Base-by-base conservation (phyloP, 2,329 filamentous ascomycete genomes). In the Pleurostoma richardsiae region DNA sequence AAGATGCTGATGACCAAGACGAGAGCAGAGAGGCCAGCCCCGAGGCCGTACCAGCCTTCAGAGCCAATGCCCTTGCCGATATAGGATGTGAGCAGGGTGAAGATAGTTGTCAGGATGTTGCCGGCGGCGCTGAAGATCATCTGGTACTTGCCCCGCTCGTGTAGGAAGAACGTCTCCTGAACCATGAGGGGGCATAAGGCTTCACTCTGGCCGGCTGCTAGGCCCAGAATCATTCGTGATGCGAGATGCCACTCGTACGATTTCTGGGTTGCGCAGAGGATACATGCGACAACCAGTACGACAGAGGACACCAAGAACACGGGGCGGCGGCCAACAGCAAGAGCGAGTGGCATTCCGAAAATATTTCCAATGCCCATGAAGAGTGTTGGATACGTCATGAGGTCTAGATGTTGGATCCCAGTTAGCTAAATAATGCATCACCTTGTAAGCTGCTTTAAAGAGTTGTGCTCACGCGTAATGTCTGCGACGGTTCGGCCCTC, bases 1-100 rank as follows among this genome's bases (percentile, higher is more conserved):
- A 74, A 73, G 2, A 79, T 60, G 47, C 77, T 78, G 8, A 69
- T 67, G 11, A 68, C 67, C 53, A 77, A 76, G 3, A 61, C 52
- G 10, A 63, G 40, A 19, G 55, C 60, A 36, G 53, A 51, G 45
- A 61, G 53, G 39, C 60, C 60, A 4, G 57, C 56, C 5, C 46
- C 46, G 19, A 50, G 36, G 19, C 48, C 46, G 26, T 48, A 50
- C 39, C 46, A 50, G n/a, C 41, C 42, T 29, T 36, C 38, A 10
- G 42, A 46, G 27, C 48, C 48, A n/a, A 44, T 43, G 6, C 42
- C 30, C 10, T 40, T 39, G 33, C 42, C 48, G 30, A 50, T 47
- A 30, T 50, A 50, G n/a, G 45, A 50, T 7, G 45, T 48, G 39
- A 43, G 40, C 7, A 50, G 46, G 27, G 43, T 43, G 11, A 48